A percentile compares a stretch with the other conserved stretches of the same genome.
phyloP scores from a whole-genome alignment of 2,329 filamentous ascomycete species.

The Daldinia sp. region DNA sequence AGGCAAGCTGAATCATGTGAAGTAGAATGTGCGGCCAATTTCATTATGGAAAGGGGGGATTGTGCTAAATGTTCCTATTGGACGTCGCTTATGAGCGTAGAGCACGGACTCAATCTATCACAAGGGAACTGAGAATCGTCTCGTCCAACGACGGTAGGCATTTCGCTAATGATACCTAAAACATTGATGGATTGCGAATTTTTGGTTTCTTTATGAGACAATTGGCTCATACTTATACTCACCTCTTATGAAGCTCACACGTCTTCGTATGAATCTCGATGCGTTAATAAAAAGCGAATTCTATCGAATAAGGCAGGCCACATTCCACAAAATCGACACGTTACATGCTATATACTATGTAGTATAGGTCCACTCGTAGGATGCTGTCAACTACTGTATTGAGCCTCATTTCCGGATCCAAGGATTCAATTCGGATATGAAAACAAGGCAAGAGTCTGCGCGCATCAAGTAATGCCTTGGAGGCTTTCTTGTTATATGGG shows the following conservation, averaged over 20 bases:
- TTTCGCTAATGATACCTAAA: slow-evolving; percentile 16
- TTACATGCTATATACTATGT: slow-evolving; percentile 13
- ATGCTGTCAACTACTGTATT: slow-evolving; percentile 35
- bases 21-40: slow-evolving; percentile 37
- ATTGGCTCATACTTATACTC: neutral
- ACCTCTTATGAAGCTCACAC: slow-evolving; percentile 4
- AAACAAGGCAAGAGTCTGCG: slow-evolving; percentile 31
- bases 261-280: neutral
- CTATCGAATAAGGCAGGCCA: slow-evolving; percentile 12
- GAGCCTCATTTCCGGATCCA: slow-evolving; percentile 40
- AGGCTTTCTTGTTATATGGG: neutral
- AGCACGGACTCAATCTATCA: slow-evolving; percentile 41
- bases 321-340: slow-evolving; percentile 29
- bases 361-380: slow-evolving; percentile 17
- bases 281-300: slow-evolving; percentile 2
- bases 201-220: slow-evolving; percentile 23
- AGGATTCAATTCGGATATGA: slow-evolving; percentile 33
- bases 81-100: slow-evolving; percentile 3
- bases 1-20: slow-evolving; percentile 37
- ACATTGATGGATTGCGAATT: slow-evolving; percentile 18
- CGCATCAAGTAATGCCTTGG: neutral
- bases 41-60: slow-evolving; percentile 31
- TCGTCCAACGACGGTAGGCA: slow-evolving; percentile 1
- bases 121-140: slow-evolving; percentile 10
- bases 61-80: slow-evolving; percentile 37